These are phyloP conservation scores for Fusarium longipes DNA, from an alignment of 2,329 filamentous ascomycete species.

Conservation along the genomic window DNA sequence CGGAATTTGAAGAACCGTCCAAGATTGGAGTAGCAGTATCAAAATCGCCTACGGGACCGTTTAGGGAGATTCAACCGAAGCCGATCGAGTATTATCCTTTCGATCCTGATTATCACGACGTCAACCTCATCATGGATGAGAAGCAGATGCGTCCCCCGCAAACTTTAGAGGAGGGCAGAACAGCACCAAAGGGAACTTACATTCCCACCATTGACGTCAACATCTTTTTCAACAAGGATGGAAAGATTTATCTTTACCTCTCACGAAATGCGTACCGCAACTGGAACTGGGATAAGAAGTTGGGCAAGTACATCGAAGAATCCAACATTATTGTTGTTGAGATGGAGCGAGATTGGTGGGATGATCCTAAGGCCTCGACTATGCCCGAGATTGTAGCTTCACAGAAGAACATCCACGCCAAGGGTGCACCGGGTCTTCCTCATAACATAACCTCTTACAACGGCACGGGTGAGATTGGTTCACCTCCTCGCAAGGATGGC, in stretches of 20 bases:
- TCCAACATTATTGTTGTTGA: conserved; percentile 54
- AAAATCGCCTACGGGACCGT: conserved; percentile 50
- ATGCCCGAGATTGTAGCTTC: conserved; percentile 51
- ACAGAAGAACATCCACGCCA: conserved; percentile 46
- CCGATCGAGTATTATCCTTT: conserved; percentile 52
- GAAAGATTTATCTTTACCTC: conserved; percentile 51
- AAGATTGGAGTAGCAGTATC: conserved; percentile 53
- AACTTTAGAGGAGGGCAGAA: conserved; percentile 43
- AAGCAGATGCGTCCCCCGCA: conserved; percentile 50
- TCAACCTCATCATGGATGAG: conserved; percentile 54
- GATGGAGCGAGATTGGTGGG: conserved; percentile 51
- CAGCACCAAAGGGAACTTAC: conserved; percentile 51
- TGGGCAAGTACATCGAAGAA: conserved; percentile 53
- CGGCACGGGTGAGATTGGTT: conserved; percentile 50
- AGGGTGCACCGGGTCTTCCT: conserved; percentile 44
- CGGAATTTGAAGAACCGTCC: conserved; percentile 51
- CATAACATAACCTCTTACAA: conserved; percentile 51
- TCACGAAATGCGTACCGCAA: conserved; percentile 53
- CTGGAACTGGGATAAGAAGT: conserved; percentile 51
- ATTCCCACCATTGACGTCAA: conserved; percentile 59
- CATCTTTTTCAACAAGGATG: conserved; percentile 58
- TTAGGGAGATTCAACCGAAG: conserved; percentile 48
- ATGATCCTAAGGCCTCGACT: conserved; percentile 49
- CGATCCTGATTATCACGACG: conserved; percentile 51
- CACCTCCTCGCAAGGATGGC: conserved; percentile 51